Percentiles rank a stretch among this genome's conserved stretches.
Evolutionary conservation across 768 basidiomycete species (phyloP).

Genomic region (Kwoniella heveanensis): DNA sequence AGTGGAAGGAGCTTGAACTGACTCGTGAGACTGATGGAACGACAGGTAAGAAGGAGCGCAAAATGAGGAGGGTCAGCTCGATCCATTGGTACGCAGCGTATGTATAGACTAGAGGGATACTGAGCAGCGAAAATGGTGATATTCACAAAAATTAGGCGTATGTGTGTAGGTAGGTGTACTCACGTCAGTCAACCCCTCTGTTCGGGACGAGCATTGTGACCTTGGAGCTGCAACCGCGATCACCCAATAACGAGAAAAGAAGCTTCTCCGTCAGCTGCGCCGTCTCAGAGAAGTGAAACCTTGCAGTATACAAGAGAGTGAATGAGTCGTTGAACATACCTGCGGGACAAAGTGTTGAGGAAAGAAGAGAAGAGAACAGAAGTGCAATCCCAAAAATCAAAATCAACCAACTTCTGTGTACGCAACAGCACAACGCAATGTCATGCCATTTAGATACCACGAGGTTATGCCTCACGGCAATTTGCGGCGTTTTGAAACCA

Average conservation of each 20-base stretch:
- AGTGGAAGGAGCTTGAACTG: conserved; percentile 28
- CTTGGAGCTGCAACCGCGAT: conserved; percentile 44
- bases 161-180: no score
- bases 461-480: conserved; percentile 11
- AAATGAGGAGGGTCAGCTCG: not conserved
- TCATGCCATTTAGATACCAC: conserved; percentile 9
- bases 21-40: not conserved
- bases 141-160: no score
- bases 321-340: conserved; percentile 14
- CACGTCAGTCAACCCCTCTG: conserved; percentile 22
- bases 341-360: conserved; percentile 15
- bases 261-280: no score
- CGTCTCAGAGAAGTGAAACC: no score
- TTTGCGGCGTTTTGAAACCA: conserved; percentile 25
- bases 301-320: no score
- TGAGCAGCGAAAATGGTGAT: no score
- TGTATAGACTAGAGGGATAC: no score
- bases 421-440: not conserved
- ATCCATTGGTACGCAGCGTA: no score
- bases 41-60: no score
- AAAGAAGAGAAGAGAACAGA: conserved; percentile 9
- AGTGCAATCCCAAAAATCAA: conserved; percentile 12
- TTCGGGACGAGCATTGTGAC: conserved; percentile 56
- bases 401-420: conserved; percentile 10
- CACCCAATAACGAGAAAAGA: not conserved